These are phyloP conservation scores for Aspergillus wentii DNA, from an alignment of 495 filamentous ascomycete genomes.

Conservation along the genomic window DNA sequence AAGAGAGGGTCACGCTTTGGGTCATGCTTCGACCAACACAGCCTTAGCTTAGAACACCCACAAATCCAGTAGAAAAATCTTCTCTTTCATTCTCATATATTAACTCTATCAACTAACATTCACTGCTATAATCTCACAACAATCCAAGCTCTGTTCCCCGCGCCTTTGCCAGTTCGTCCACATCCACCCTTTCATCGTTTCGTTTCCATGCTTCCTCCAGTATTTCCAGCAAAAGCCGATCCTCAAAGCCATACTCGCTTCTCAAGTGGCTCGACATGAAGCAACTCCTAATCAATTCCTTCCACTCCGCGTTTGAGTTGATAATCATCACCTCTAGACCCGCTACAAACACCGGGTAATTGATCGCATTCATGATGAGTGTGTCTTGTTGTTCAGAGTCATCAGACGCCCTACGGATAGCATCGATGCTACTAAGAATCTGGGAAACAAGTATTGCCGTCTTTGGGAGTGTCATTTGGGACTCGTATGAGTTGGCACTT, in stretches of 20 bases:
- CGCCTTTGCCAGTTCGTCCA: conserved; percentile 20
- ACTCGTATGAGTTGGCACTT: too few species aligned
- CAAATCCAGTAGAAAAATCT: not conserved
- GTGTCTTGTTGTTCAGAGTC: too few species aligned
- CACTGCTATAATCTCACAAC: conserved; percentile 13
- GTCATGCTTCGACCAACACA: conserved; percentile 18
- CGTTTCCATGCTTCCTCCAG: conserved; percentile 27
- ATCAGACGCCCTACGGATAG: too few species aligned
- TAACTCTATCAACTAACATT: not conserved
- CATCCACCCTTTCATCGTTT: conserved; percentile 8
- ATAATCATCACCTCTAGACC: conserved; percentile 21
- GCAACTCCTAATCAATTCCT: conserved; percentile 13
- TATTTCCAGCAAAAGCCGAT: conserved; percentile 17
- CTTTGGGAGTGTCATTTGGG: conserved; percentile 1
- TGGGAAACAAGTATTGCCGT: conserved; percentile 20
- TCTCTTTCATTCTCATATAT: conserved; percentile 2
- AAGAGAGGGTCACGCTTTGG: conserved; percentile 18
- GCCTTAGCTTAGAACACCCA: too few species aligned
- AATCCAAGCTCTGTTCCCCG: conserved; percentile 26
- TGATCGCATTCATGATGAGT: too few species aligned
- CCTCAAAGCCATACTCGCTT: not conserved
- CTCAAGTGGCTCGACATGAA: not conserved
- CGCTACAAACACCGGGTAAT: conserved; percentile 21
- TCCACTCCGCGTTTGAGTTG: conserved; percentile 13
- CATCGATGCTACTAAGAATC: conserved; percentile 28